Base-by-base conservation (phyloP, 148 eudicot species). In the Rhododendron vialii region DNA sequence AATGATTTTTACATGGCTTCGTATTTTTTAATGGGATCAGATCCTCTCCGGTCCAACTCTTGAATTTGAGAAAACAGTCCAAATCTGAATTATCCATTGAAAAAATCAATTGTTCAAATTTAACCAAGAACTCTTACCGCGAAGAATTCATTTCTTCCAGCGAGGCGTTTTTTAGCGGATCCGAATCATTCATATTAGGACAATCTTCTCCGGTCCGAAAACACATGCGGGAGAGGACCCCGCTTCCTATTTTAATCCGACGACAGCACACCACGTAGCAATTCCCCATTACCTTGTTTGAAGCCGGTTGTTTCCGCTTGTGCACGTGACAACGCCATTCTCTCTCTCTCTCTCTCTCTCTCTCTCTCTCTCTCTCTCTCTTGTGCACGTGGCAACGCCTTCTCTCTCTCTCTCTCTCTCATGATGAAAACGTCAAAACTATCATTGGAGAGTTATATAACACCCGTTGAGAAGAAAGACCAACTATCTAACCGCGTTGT, bases 281-380 rank as follows among this genome's bases (percentile, higher is more conserved):
- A n/a, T n/a, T 9, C 24, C 11, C 13, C 33, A 65, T 7, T 61
- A n/a, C n/a, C 83, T 35, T 55, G 45, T 81, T 82, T 82, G 47
- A 65, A 15, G 84, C n/a, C 69, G 26, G 30, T 1, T 57, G 38
- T 55, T 10, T 57, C 43, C 3, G 38, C 10, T 41, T 24, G 53
- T 78, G 53, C 51, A 78, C 53, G 43, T 78, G 51, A 9, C 51
- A 24, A 57, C 63, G 24, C n/a, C 48, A 45, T 3, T 81, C 83
- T 53, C 83, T 53, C 83, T 28, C 82, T 50, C 82, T 80, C 82
- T 50, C 82, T 80, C 83, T 53, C 83, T 53, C 82, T 26, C 82
- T 50, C 82, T 80, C 82, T 50, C 41, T 38, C 35, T 33, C 38
- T 36, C 38, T 36, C 38, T 45, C 48, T 12, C 53, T 11, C 11